Evolutionary conservation across 140 eudicot genomes (phyloP).

Genomic region (Cichorium intybus): DNA sequence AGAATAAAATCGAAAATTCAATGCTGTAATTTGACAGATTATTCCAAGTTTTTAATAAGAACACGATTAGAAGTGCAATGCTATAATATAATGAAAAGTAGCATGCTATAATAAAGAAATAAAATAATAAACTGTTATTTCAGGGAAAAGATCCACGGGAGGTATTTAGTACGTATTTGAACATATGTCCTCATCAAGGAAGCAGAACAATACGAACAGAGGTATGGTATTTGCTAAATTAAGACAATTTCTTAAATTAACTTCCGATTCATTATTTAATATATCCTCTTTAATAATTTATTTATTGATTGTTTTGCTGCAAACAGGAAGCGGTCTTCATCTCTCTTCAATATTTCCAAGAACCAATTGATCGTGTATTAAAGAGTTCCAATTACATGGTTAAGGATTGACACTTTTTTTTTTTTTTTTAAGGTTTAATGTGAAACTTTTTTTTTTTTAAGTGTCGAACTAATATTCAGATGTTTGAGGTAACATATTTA

Average conservation of each 20-base stretch:
- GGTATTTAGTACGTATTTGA: slow-evolving; percentile 65
- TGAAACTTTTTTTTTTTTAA: neutral
- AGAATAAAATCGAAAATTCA: neutral
- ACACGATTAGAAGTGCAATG: no score
- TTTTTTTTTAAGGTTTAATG: neutral
- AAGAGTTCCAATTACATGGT: slow-evolving; percentile 24
- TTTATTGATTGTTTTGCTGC: neutral
- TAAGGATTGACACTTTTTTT: neutral
- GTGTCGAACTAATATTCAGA: neutral
- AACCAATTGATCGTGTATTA: slow-evolving; percentile 65
- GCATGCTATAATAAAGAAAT: no score
- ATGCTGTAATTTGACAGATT: no score
- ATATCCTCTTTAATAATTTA: neutral
- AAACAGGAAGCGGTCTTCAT: slow-evolving; percentile 93
- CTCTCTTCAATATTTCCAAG: slow-evolving; percentile 93
- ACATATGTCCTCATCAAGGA: slow-evolving; percentile 91
- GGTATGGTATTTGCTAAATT: slow-evolving; percentile 39
- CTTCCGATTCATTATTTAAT: neutral
- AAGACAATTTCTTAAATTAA: neutral
- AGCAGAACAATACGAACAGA: slow-evolving; percentile 97
- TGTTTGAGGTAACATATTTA: neutral
- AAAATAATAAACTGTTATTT: slow-evolving; percentile 14
- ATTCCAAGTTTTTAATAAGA: no score
- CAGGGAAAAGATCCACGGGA: slow-evolving; percentile 82
- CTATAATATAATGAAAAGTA: no score